These are phyloP conservation scores for Cyberlindnera xylosilytica DNA, from an alignment of 805 yeast species.

Conservation along the genomic window DNA sequence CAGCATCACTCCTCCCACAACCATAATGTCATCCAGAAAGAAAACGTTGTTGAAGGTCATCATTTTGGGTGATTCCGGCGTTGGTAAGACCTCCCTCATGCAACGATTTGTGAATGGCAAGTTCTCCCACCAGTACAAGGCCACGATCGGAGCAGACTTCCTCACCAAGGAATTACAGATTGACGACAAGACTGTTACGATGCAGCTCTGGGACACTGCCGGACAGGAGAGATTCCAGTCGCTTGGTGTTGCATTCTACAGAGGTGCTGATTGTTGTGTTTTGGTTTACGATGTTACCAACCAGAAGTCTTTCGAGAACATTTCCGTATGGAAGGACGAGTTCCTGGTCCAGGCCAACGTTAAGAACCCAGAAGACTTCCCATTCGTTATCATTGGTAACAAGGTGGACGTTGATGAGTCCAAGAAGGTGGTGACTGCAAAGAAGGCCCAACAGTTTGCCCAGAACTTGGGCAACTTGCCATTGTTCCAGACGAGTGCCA, in stretches of 20 bases:
- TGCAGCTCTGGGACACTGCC: slow-evolving; percentile 97
- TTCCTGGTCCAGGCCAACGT: slow-evolving; percentile 92
- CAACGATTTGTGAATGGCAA: slow-evolving; percentile 95
- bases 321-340: slow-evolving; percentile 93
- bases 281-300: slow-evolving; percentile 94
- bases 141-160: slow-evolving; percentile 97
- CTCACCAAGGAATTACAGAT: slow-evolving; percentile 84
- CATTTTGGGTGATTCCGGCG: slow-evolving; percentile 95
- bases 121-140: slow-evolving; percentile 93
- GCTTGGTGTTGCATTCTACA: slow-evolving; percentile 92
- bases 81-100: slow-evolving; percentile 95
- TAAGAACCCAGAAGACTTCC: slow-evolving; percentile 90
- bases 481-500: slow-evolving; percentile 95
- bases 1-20: neutral
- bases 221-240: slow-evolving; percentile 98
- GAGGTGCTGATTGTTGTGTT: slow-evolving; percentile 98
- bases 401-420: slow-evolving; percentile 93
- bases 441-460: slow-evolving; percentile 60
- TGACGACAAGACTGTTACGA: slow-evolving; percentile 58
- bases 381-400: slow-evolving; percentile 92
- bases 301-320: slow-evolving; percentile 85
- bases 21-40: slow-evolving; percentile 45
- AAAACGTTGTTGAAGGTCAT: slow-evolving; percentile 81
- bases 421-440: slow-evolving; percentile 65
- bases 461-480: slow-evolving; percentile 75